A percentile compares a stretch with the other conserved stretches of the same genome.
phyloP scores from a whole-genome alignment of 2,329 filamentous ascomycete genomes.

The Aspergillus aculeatinus region DNA sequence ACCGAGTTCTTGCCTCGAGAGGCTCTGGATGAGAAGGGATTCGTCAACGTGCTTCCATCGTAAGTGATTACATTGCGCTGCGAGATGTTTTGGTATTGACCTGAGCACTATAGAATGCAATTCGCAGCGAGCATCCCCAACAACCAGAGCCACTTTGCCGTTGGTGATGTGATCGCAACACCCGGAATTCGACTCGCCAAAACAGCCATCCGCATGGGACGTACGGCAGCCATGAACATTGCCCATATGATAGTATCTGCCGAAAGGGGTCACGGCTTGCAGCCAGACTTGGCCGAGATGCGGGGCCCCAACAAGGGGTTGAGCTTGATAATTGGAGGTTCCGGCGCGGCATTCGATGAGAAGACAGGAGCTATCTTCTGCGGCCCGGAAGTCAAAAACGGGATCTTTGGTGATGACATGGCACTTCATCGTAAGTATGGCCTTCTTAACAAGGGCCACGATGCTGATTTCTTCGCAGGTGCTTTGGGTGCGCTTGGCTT shows the following conservation, averaged over 20 bases:
- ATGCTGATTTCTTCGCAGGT: not conserved
- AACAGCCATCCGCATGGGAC: not conserved
- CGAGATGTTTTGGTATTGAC: not conserved
- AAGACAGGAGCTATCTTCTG: not conserved
- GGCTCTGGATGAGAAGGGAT: constrained; percentile 60
- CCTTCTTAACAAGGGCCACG: not conserved
- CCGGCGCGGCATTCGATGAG: not conserved
- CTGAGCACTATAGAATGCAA: constrained; percentile 12
- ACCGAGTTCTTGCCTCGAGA: constrained; percentile 60
- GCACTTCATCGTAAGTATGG: not conserved
- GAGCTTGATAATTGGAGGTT: not conserved
- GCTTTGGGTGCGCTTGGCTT: not conserved
- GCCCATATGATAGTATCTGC: not conserved
- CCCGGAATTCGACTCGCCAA: not conserved
- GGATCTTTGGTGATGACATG: not conserved
- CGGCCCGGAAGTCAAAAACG: not conserved
- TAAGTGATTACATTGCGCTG: constrained; percentile 32
- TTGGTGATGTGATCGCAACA: constrained; percentile 46
- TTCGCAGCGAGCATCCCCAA: constrained; percentile 57
- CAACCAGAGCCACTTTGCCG: constrained; percentile 59
- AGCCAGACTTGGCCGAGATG: not conserved
- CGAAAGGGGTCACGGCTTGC: not conserved
- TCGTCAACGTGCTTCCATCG: constrained; percentile 60
- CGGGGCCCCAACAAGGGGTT: not conserved
- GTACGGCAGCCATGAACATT: not conserved